These are phyloP conservation scores for Cantharellus anzutake DNA, from an alignment of 768 basidiomycete species.

Conservation along the genomic window DNA sequence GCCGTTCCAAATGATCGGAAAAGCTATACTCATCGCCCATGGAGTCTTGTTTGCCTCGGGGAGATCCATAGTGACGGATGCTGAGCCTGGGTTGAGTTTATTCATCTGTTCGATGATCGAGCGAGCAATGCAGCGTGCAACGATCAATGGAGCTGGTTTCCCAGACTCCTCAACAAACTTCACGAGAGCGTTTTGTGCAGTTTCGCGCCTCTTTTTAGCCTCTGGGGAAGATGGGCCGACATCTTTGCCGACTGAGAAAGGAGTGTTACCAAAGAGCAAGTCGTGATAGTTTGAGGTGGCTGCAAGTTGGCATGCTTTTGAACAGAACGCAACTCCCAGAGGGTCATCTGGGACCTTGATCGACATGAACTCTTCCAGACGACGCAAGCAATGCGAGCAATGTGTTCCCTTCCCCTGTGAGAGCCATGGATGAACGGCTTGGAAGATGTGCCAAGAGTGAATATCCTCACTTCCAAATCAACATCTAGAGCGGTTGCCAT, in stretches of 20 bases:
- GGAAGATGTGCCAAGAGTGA: neutral
- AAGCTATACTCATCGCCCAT: constrained; percentile 31
- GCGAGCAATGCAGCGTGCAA: constrained; percentile 51
- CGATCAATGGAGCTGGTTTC: constrained; percentile 32
- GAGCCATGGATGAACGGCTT: neutral
- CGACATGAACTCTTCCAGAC: constrained; percentile 28
- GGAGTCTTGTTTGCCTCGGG: neutral
- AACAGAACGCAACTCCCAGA: constrained; percentile 50
- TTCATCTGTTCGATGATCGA: constrained; percentile 46
- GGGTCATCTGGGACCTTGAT: constrained; percentile 31
- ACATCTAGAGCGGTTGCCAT: constrained; percentile 50
- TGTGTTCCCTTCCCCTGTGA: constrained; percentile 39
- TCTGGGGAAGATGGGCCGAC: constrained; percentile 16
- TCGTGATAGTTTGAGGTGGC: constrained; percentile 41
- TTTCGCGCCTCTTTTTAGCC: constrained; percentile 26
- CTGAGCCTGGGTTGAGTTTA: constrained; percentile 23
- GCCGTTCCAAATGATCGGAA: constrained; percentile 58
- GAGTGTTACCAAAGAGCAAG: constrained; percentile 52
- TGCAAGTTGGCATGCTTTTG: constrained; percentile 38
- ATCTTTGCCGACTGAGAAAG: constrained; percentile 16
- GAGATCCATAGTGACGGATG: constrained; percentile 15
- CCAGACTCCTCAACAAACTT: constrained; percentile 33
- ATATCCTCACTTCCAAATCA: constrained; percentile 26
- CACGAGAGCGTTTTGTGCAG: constrained; percentile 40
- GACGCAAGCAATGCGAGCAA: constrained; percentile 56